These are phyloP conservation scores for Pyrus hybrid DNA, from an alignment of 331 rosid species.

Conservation along the genomic window DNA sequence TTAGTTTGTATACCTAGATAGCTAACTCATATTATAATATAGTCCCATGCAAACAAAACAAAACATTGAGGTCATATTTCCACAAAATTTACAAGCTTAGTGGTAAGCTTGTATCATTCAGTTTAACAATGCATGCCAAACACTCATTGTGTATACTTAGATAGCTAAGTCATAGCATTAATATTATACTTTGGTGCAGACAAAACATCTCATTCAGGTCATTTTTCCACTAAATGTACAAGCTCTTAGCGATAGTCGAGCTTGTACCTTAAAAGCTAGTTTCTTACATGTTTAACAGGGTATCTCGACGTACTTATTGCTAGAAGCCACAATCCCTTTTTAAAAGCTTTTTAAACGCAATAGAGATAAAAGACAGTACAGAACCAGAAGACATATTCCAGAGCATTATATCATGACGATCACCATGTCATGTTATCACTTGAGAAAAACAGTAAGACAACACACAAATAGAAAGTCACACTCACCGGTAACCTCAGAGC, in stretches of 20 bases:
- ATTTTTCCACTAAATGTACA: not conserved
- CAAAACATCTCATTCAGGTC: not conserved
- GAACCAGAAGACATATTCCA: not conserved
- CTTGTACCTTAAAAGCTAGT: not conserved
- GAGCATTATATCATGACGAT: not conserved
- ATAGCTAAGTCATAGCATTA: too few relatives aligned
- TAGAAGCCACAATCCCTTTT: not conserved
- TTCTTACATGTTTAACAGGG: not conserved
- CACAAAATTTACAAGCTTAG: too few relatives aligned
- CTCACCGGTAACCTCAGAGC: slow-evolving; percentile 77
- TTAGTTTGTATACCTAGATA: too few relatives aligned
- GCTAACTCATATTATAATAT: too few relatives aligned
- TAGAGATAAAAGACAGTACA: not conserved
- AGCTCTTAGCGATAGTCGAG: not conserved
- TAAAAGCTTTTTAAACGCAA: not conserved
- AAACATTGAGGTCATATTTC: too few relatives aligned
- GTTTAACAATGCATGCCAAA: too few relatives aligned
- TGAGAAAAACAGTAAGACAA: not conserved
- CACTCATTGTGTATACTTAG: too few relatives aligned
- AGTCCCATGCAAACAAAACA: too few relatives aligned
- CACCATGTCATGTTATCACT: not conserved
- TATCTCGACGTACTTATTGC: not conserved
- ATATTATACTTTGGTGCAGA: too few relatives aligned
- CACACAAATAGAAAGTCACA: not conserved
- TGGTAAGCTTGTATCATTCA: too few relatives aligned